Base-by-base conservation (phyloP, 2,329 filamentous ascomycete species). In the Emericellopsis atlantica region DNA sequence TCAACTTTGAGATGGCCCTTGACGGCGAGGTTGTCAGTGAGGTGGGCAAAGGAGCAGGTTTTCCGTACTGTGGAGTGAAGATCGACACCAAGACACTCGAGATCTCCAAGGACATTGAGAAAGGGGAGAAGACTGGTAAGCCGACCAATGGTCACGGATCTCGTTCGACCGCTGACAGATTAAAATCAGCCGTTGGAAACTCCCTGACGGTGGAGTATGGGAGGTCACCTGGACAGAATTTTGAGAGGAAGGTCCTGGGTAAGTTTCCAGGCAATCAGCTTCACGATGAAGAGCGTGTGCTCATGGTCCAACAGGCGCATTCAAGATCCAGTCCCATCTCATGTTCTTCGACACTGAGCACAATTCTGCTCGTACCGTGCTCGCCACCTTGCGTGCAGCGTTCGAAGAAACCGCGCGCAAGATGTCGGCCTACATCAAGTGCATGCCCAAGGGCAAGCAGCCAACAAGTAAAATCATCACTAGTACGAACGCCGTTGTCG, bases 21-120 rank as follows among this genome's bases (percentile, higher is more conserved):
- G 60, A 70, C 24, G 76, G 70, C 0, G 53, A 56, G 7, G 57
- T 63, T 24, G 69, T 84, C 32, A 64, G 67, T 4, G 67, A 70
- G 32, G 52, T 76, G 32, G 51, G 57, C 2, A 51, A 49, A 1
- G 56, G 52, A 5, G 43, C 51, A 3, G 49, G 48, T n/a, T 96
- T 98, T 55, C 87, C 90, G 0, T 98, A 95, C 59, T 96, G 92
- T 54, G 92, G 92, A 32, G 76, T 77, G 34, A 59, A 77, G 14
- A 87, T 98, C 49, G 67, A 95, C 54, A 84, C 78, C 15, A 63
- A 62, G 40, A 88, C 82, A 0, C 65, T 98, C 23, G 79, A 87
- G 45, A 73, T 96, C 37, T 71, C 67, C 51, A 88, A 84, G 53
- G 79, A 87, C 51, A 66, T 72, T 36, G 70, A 76, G 26, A 67